Conservation (phyloP, 805 yeast species). For the Saccharomycopsis fibuligera region DNA sequence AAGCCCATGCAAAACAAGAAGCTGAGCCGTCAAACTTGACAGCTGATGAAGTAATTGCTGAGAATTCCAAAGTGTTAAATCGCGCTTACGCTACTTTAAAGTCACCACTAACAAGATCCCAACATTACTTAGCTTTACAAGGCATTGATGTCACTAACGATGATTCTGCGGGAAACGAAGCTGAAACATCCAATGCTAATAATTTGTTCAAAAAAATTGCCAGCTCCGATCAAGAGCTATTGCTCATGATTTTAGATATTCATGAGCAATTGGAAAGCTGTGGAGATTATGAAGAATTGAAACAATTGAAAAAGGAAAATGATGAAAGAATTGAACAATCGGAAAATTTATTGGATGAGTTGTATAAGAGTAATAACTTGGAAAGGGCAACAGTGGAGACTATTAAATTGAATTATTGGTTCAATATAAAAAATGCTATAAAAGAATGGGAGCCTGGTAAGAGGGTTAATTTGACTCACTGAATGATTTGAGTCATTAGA, state of each 20-base stretch:
- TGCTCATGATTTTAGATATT: constrained; percentile 75
- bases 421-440: constrained; percentile 64
- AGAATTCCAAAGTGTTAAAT: constrained; percentile 53
- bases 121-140: constrained; percentile 43
- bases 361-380: constrained; percentile 39
- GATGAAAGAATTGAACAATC: constrained; percentile 44
- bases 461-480: constrained; percentile 60
- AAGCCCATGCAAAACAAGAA: constrained; percentile 17
- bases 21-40: too few species aligned
- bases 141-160: constrained; percentile 57
- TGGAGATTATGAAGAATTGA: constrained; percentile 50
- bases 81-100: constrained; percentile 68
- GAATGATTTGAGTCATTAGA: constrained; percentile 13
- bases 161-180: constrained; percentile 29
- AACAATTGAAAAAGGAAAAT: constrained; percentile 46
- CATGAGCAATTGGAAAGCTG: constrained; percentile 79
- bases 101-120: constrained; percentile 67
- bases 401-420: constrained; percentile 76
- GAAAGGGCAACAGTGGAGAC: constrained; percentile 59
- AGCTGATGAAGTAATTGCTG: constrained; percentile 26
- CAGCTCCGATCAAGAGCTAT: constrained; percentile 45
- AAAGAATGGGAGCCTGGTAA: constrained; percentile 74
- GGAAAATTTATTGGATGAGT: constrained; percentile 38
- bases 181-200: constrained; percentile 32
- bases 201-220: constrained; percentile 33